Evolutionary conservation across 106 monocot genomes (phyloP), one percentile per base, ranked within the genome.

Genomic region (Dendrobium chrysotoxum): DNA sequence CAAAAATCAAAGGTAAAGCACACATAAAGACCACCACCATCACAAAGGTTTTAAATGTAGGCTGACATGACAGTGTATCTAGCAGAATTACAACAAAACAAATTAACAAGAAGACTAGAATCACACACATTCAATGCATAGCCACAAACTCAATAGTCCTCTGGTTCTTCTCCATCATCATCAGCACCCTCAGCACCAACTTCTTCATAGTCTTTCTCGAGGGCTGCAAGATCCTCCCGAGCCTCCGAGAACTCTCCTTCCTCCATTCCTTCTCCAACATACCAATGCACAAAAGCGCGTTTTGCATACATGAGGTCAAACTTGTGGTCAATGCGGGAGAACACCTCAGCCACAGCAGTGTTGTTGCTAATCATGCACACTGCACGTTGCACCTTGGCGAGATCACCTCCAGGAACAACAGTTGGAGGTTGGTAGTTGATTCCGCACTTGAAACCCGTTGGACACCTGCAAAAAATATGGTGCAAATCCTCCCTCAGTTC

Each of bases 121-220:
- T 8, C 64, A 65, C 64, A n/a, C n/a, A 1, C 64, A n/a, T 15
- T 50, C 50, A 65, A 65, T 26, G n/a, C 23, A n/a, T 26, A 8
- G 25, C 64, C 25, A 26, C 64, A 15, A 71, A 53, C 67, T 72
- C 35, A 80, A 28, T 80, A 80, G 25, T 80, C 80, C 20, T 80
- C 80, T 3, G 28, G 31, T 2, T 80, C 80, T 31, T 80, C 80
- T 4, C 50, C 80, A 7, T 80, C 80, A 2, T 80, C 80, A 31
- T 80, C 80, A 20, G 50, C 80, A 50, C 80, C 80, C 50, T 80
- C 80, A 12, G 80, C 80, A 4, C 80, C 80, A 12, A 80, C 80
- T 72, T 80, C 80, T n/a, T 80, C 80, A 12, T 80, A 80, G 35
- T 80, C 80, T 46, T 80, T 80, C 80, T 80, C 80, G 7, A 80